Percentiles rank a stretch among this genome's conserved stretches.
Evolutionary conservation across 768 basidiomycete genomes (phyloP).

Genomic region (Hericium erinaceus): DNA sequence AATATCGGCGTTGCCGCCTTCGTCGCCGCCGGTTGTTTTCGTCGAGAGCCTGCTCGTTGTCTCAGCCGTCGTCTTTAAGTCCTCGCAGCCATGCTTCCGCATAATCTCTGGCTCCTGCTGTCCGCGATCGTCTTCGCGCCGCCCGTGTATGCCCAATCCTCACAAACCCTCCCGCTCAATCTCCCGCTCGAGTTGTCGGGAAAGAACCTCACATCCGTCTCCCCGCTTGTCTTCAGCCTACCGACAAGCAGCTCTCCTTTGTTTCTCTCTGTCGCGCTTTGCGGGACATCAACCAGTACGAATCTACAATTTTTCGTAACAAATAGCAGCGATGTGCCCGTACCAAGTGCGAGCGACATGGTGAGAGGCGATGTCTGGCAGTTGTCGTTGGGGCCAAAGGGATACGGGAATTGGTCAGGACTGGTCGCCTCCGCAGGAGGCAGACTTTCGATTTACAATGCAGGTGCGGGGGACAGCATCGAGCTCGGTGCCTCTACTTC

Average conservation of each 20-base stretch:
- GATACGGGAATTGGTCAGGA: conserved; percentile 45
- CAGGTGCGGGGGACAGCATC: conserved; percentile 33
- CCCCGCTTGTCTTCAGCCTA: not conserved
- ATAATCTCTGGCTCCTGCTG: not conserved
- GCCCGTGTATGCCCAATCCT: not conserved
- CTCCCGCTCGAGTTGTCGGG: not conserved
- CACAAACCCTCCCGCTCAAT: conserved; percentile 1
- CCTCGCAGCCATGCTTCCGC: not conserved
- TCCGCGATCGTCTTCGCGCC: not conserved
- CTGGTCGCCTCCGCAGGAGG: conserved; percentile 35
- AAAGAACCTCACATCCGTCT: not conserved
- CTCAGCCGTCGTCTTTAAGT: no score
- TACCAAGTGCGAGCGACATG: conserved; percentile 30
- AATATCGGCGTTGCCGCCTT: not conserved
- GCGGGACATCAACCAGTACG: not conserved
- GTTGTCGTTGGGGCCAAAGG: conserved; percentile 32
- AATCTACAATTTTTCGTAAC: conserved; percentile 38
- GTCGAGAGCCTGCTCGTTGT: no score
- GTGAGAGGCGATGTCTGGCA: conserved; percentile 30
- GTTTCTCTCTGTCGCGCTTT: conserved; percentile 1
- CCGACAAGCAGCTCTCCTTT: not conserved
- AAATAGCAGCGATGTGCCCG: conserved; percentile 31
- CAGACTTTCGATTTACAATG: conserved; percentile 35
- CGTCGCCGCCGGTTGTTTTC: no score
- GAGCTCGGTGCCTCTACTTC: conserved; percentile 45